These are phyloP conservation scores for Phylloporus sp. DNA, from an alignment of 768 basidiomycete genomes.

Conservation along the genomic window DNA sequence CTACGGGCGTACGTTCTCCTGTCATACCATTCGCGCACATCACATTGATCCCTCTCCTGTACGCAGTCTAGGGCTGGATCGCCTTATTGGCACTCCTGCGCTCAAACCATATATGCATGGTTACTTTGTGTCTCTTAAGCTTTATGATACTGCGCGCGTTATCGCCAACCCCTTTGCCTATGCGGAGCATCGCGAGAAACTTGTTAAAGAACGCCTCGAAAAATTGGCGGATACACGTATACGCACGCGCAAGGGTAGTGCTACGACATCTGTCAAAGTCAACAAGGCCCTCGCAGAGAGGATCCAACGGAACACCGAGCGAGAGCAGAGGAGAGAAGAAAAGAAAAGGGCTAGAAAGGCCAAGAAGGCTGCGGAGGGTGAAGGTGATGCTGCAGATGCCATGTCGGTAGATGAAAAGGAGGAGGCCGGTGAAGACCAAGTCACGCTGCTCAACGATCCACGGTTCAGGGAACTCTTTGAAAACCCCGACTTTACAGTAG, in stretches of 20 bases:
- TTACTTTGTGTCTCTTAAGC: constrained; percentile 93
- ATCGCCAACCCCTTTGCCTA: constrained; percentile 97
- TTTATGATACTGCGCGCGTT: constrained; percentile 93
- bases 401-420: constrained; percentile 30
- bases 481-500: constrained; percentile 88
- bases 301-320: constrained; percentile 54
- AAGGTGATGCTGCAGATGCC: constrained; percentile 29
- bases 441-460: constrained; percentile 72
- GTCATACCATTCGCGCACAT: not conserved
- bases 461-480: constrained; percentile 90
- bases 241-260: constrained; percentile 63
- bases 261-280: constrained; percentile 33
- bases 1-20: constrained; percentile 64
- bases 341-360: constrained; percentile 47
- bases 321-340: constrained; percentile 51
- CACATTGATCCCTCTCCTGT: not conserved
- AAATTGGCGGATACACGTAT: constrained; percentile 93
- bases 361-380: constrained; percentile 36
- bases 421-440: constrained; percentile 20
- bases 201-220: constrained; percentile 86
- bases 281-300: constrained; percentile 87
- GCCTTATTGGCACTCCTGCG: constrained; percentile 89
- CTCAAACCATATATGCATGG: constrained; percentile 99
- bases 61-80: constrained; percentile 83
- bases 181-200: constrained; percentile 86